Conservation (phyloP, 352 stramenopile species). For the Pythium scleroteichum region DNA sequence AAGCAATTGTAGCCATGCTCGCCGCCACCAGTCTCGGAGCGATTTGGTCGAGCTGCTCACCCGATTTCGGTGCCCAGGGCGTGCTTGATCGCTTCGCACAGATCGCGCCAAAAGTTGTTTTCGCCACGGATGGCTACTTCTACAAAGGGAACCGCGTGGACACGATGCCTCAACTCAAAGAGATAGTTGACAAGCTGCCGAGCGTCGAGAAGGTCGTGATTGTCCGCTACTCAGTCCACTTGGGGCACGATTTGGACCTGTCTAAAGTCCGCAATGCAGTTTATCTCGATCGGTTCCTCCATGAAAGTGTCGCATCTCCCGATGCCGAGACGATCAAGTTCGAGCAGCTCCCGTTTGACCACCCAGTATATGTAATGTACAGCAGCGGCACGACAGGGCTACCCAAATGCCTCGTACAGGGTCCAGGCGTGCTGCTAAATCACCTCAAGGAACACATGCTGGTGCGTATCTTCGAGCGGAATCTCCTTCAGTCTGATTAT, state of each 20-base stretch:
- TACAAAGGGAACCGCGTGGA: constrained; percentile 78
- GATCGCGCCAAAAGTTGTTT: constrained; percentile 79
- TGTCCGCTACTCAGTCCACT: constrained; percentile 60
- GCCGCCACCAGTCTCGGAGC: constrained; percentile 67
- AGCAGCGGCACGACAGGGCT: constrained; percentile 84
- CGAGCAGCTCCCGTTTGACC: constrained; percentile 77
- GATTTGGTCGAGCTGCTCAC: constrained; percentile 82
- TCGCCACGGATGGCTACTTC: constrained; percentile 76
- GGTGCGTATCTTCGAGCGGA: constrained; percentile 30
- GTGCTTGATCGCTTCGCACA: constrained; percentile 84
- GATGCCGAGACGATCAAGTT: constrained; percentile 51
- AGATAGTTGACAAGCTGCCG: constrained; percentile 66
- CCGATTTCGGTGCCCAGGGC: constrained; percentile 83
- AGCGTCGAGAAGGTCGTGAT: constrained; percentile 63
- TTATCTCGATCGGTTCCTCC: constrained; percentile 61
- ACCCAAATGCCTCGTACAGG: constrained; percentile 87
- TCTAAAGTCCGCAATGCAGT: constrained; percentile 52
- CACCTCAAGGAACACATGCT: constrained; percentile 82
- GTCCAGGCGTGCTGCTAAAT: constrained; percentile 71
- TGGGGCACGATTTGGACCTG: constrained; percentile 58
- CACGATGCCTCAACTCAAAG: constrained; percentile 54
- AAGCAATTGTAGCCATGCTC: constrained; percentile 76
- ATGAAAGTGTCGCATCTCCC: constrained; percentile 20
- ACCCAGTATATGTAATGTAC: constrained; percentile 90
- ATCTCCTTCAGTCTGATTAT: not conserved